phyloP scores from a whole-genome alignment of 805 yeast genomes.

The Metschnikowia picachoensis region DNA sequence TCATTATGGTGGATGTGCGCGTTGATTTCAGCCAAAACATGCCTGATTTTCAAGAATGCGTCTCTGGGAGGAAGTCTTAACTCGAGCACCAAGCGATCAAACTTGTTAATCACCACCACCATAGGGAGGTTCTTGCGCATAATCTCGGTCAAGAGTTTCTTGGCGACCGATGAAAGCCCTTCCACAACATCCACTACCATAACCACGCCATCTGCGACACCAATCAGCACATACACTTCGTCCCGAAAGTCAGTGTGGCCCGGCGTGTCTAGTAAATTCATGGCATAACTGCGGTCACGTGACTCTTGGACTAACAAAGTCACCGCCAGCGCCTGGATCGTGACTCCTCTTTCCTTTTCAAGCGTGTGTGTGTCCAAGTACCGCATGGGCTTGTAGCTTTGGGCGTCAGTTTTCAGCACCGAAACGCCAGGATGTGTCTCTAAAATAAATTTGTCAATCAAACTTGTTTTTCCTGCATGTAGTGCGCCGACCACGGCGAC shows the following conservation, averaged over 20 bases:
- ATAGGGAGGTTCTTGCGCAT: constrained; percentile 49
- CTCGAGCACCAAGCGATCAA: constrained; percentile 84
- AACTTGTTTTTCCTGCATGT: constrained; percentile 82
- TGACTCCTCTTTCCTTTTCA: constrained; percentile 67
- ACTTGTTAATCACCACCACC: constrained; percentile 65
- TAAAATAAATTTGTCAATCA: constrained; percentile 62
- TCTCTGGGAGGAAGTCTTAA: constrained; percentile 70
- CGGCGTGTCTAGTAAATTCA: constrained; percentile 80
- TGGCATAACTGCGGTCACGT: constrained; percentile 47
- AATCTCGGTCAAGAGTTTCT: constrained; percentile 48
- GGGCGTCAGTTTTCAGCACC: constrained; percentile 26
- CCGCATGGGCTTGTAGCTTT: constrained; percentile 46
- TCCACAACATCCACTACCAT: constrained; percentile 83
- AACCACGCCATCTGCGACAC: constrained; percentile 60
- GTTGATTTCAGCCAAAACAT: constrained; percentile 63
- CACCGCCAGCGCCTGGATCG: constrained; percentile 61
- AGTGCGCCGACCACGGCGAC: constrained; percentile 75
- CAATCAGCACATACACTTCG: constrained; percentile 57
- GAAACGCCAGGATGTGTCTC: constrained; percentile 52
- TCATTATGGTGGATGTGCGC: constrained; percentile 38
- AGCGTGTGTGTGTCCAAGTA: constrained; percentile 70
- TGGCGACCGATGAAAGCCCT: constrained; percentile 63
- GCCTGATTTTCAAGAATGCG: constrained; percentile 63
- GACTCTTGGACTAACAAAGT: constrained; percentile 55
- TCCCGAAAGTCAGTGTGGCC: constrained; percentile 87